A percentile compares a stretch with the other conserved stretches of the same genome.
Conservation (phyloP, 164 flowering plant genomes). For the Macadamia integrifolia region DNA sequence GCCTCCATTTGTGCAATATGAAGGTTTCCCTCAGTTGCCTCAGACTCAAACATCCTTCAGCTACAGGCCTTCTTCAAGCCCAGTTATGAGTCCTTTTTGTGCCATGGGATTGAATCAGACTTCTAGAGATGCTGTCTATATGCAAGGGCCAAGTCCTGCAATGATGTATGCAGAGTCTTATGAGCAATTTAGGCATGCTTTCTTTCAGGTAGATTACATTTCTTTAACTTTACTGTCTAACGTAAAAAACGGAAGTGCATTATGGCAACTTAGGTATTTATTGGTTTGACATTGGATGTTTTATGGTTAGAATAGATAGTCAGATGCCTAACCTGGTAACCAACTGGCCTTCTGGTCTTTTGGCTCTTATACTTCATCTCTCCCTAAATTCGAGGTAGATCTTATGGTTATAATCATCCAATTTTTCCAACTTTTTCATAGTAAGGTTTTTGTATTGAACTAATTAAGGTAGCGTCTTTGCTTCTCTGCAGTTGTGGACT, state of each 20-base stretch:
- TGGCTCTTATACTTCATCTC: too few relatives aligned
- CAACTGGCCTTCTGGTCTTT: not conserved
- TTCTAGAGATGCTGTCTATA: slow-evolving; percentile 52
- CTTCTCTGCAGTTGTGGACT: not conserved
- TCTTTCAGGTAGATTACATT: slow-evolving; percentile 50
- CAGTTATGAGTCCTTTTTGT: slow-evolving; percentile 48
- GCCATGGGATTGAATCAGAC: slow-evolving; percentile 47
- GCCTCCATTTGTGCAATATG: slow-evolving; percentile 58
- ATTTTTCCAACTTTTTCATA: too few relatives aligned
- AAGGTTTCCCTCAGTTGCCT: slow-evolving; percentile 48
- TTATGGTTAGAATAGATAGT: not conserved
- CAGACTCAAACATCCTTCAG: slow-evolving; percentile 48
- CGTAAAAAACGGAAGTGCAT: not conserved
- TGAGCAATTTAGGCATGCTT: slow-evolving; percentile 70
- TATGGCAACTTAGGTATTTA: not conserved
- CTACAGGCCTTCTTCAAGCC: slow-evolving; percentile 35
- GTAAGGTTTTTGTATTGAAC: too few relatives aligned
- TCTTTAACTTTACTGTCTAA: not conserved
- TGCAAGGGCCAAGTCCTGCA: slow-evolving; percentile 79
- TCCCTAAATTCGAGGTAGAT: not conserved
- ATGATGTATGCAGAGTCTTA: slow-evolving; percentile 87
- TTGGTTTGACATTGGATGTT: not conserved
- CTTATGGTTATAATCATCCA: not conserved
- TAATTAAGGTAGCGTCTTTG: not conserved
- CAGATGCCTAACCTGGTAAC: not conserved